phyloP scores from a whole-genome alignment of 1,284 basidiomycete genomes.

The Malassezia furfur region DNA sequence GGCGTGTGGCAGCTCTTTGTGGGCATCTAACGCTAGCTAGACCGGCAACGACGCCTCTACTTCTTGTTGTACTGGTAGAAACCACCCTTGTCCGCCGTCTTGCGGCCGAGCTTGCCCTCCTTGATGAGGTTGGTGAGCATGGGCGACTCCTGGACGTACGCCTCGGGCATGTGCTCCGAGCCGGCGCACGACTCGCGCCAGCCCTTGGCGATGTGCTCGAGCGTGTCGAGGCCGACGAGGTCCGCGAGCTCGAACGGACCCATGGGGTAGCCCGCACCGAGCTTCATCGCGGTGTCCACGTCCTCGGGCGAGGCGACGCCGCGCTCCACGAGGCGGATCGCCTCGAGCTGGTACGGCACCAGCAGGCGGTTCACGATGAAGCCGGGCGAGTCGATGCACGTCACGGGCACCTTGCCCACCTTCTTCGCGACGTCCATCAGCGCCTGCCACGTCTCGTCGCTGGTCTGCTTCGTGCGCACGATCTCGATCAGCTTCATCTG shows the following conservation, averaged over 20 bases:
- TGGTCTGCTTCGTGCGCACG: constrained; percentile 52
- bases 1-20: constrained; percentile 70
- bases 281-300: constrained; percentile 57
- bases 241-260: constrained; percentile 56
- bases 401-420: constrained; percentile 55
- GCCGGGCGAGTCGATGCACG: constrained; percentile 52
- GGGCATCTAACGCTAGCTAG: neutral
- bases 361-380: constrained; percentile 55
- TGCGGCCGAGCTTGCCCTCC: constrained; percentile 54
- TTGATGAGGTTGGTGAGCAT: constrained; percentile 53
- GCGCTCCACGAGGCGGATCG: constrained; percentile 55
- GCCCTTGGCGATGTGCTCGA: constrained; percentile 52
- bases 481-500: constrained; percentile 57
- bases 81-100: constrained; percentile 52
- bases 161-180: constrained; percentile 49
- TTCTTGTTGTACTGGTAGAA: constrained; percentile 49
- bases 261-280: constrained; percentile 53
- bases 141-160: constrained; percentile 51
- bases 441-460: constrained; percentile 51
- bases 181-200: constrained; percentile 53
- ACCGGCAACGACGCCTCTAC: neutral
- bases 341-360: constrained; percentile 56
- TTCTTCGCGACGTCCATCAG: constrained; percentile 52
- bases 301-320: constrained; percentile 56
- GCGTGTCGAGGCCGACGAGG: constrained; percentile 54